Evolutionary conservation across 768 basidiomycete genomes (phyloP), one percentile per base, ranked within the genome.

Genomic region (Podaxis rugospora): DNA sequence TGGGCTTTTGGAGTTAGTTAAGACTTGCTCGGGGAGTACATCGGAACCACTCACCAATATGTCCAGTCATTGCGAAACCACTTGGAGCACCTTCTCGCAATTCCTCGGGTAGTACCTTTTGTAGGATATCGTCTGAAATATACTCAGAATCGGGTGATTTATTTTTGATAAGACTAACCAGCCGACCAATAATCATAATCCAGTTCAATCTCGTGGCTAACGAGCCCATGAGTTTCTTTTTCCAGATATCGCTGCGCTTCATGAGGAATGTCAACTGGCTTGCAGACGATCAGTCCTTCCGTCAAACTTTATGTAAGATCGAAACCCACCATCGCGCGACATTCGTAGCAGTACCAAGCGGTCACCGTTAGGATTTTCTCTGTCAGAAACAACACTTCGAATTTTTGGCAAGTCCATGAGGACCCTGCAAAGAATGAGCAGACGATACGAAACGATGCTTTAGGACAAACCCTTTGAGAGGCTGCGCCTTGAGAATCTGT

Each of bases 101-200:
- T 28, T 87, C 81, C 64, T 90, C 83, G 0, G 96, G 97, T 7
- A 99, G 79, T 54, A 95, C 81, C 10, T 88, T 82, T 49, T 88
- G 83, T 16, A 99, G 75, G 35, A 98, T 87, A 50, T 98, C 92
- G 69, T 92, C 94, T 95, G 56, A 13, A 57, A n/a, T 13, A 37
- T n/a, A 32, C 52, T 55, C 58, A 58, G 21, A 59, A 62, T 23
- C 2, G 18, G 42, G 40, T 0, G 59, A 14, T 51, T 13, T 49
- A 6, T 39, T 18, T 14, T 21, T 13, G 16, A 5, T 21, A 37
- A 50, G 11, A 64, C 64, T 47, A 66, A 93, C 95, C 89, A 51
- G 92, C 83, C 1, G 83, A 87, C 96, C 96, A 98, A 72, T 93
- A 89, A 68, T 90, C 81, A 70, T 98, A 98, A 59, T 83, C 81